Evolutionary conservation across 163 green algal species (phyloP).

Genomic region (Volvox carteri): DNA sequence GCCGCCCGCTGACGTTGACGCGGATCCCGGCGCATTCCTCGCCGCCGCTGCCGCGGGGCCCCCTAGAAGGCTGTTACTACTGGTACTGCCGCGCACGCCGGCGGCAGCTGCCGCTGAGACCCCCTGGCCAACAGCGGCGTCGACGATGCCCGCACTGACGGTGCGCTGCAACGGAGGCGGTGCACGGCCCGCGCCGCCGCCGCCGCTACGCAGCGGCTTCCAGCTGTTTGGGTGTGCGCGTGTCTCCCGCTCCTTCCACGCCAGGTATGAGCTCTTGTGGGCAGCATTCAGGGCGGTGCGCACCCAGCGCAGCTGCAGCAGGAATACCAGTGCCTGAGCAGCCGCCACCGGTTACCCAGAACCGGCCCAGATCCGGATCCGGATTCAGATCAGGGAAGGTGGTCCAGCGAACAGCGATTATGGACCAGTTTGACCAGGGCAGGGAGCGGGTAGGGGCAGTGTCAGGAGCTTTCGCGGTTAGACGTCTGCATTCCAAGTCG

Average conservation of each 20-base stretch:
- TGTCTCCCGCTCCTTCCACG: background rate
- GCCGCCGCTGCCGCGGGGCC: background rate
- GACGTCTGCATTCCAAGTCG: no score
- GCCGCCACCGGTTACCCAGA: background rate
- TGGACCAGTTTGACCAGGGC: no score
- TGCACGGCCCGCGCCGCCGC: background rate
- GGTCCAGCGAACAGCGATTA: no score
- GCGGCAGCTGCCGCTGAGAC: background rate
- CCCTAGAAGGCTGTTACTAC: conserved; percentile 12
- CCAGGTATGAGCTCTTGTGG: conserved; percentile 42
- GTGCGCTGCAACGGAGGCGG: conserved; percentile 5
- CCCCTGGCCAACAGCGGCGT: background rate
- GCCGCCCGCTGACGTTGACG: background rate
- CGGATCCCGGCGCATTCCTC: background rate
- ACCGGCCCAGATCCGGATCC: no score
- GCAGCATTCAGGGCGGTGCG: conserved; percentile 52
- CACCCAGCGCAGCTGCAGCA: conserved; percentile 69
- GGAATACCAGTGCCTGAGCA: conserved; percentile 42
- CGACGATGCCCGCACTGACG: background rate
- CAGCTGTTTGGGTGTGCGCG: conserved; percentile 36
- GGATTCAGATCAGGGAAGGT: no score
- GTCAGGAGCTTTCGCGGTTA: no score
- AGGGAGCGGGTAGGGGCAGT: no score
- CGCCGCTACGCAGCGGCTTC: background rate
- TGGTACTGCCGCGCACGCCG: background rate